Conservation (phyloP, 345 rosid species). For the Eucalyptus melliodora region DNA sequence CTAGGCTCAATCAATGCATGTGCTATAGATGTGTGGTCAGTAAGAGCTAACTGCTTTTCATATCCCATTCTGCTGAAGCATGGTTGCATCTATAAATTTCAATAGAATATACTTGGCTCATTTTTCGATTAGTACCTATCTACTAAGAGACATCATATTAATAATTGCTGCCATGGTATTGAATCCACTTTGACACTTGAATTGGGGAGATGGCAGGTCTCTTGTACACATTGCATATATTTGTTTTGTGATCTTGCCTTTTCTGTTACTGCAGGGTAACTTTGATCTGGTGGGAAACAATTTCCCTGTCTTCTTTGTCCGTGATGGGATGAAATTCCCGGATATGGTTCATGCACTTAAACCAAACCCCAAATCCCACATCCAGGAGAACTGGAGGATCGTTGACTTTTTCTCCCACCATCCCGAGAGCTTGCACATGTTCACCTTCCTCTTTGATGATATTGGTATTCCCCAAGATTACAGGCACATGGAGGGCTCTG, state of each 20-base stretch:
- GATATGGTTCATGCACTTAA: slow-evolving; percentile 92
- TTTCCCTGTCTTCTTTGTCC: slow-evolving; percentile 90
- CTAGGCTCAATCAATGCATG: background rate
- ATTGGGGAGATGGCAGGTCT: background rate
- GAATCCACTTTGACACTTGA: background rate
- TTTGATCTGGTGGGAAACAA: slow-evolving; percentile 99
- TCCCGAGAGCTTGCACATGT: slow-evolving; percentile 93
- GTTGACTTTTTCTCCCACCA: slow-evolving; percentile 93
- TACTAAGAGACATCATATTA: background rate
- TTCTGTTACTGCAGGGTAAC: slow-evolving; percentile 51
- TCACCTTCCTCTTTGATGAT: slow-evolving; percentile 84
- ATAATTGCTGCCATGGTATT: background rate
- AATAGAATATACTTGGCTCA: background rate
- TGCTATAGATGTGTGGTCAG: background rate
- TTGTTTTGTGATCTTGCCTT: background rate
- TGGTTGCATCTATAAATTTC: background rate
- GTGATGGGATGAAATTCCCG: slow-evolving; percentile 97
- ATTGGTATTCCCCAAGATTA: slow-evolving; percentile 90
- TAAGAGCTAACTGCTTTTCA: background rate
- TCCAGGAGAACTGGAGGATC: slow-evolving; percentile 98
- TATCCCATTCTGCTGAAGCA: background rate
- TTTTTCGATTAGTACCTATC: background rate
- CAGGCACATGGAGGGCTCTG: slow-evolving; percentile 93
- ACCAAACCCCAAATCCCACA: slow-evolving; percentile 95
- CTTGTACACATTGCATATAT: background rate